A percentile compares a stretch with the other conserved stretches of the same genome.
Conservation (phyloP, 2,329 filamentous ascomycete genomes). For the Aureobasidium sp. region DNA sequence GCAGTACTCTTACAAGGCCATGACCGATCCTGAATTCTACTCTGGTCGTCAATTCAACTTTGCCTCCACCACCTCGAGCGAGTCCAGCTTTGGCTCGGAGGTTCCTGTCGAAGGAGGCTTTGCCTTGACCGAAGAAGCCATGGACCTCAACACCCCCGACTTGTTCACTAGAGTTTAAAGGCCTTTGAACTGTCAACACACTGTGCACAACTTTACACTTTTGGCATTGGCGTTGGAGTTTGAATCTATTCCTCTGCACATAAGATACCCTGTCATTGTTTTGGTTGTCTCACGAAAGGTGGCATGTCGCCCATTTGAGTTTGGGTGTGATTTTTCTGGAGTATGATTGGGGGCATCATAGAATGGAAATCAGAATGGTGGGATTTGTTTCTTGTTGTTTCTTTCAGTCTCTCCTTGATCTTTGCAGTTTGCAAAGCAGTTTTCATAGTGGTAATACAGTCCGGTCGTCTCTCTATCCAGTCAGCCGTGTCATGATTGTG, state of each 20-base stretch:
- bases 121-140: constrained; percentile 51
- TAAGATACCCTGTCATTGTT: neutral
- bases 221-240: neutral
- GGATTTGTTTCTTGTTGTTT: neutral
- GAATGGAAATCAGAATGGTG: neutral
- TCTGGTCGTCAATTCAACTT: neutral
- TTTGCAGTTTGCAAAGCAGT: neutral
- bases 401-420: no score
- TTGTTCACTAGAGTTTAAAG: constrained; percentile 23
- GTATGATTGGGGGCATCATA: neutral
- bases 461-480: neutral
- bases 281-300: neutral
- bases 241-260: neutral
- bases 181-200: neutral
- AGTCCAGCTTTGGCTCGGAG: constrained; percentile 27
- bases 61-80: neutral
- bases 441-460: neutral
- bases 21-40: constrained; percentile 8
- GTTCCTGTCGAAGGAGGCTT: constrained; percentile 47
- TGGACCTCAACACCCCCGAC: constrained; percentile 40
- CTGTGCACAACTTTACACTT: neutral
- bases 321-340: neutral
- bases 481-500: constrained; percentile 22
- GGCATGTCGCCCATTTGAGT: no score
- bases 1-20: constrained; percentile 3